Evolutionary conservation across 495 filamentous ascomycete species (phyloP).

Genomic region (Sabuloglossum arenarium): DNA sequence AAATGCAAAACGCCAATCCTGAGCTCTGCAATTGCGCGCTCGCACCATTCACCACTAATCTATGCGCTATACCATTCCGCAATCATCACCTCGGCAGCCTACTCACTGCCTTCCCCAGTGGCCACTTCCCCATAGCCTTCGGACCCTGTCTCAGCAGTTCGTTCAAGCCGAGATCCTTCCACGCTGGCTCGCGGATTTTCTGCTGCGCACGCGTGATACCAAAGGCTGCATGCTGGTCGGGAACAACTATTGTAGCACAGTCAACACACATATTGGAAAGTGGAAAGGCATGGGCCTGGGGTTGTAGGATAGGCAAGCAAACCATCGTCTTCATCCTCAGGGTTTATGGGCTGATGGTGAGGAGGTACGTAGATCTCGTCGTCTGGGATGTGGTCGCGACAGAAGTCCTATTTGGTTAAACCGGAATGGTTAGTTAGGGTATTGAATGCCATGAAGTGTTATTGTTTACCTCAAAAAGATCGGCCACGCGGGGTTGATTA

Average conservation of each 20-base stretch:
- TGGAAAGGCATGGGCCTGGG: background rate
- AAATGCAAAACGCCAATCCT: background rate
- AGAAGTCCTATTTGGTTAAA: conserved; percentile 42
- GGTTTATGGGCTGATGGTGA: conserved; percentile 81
- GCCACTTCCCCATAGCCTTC: background rate
- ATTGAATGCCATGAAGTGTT: background rate
- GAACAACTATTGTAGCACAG: conserved; percentile 32
- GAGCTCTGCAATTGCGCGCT: background rate
- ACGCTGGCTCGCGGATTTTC: conserved; percentile 45
- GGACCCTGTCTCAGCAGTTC: conserved; percentile 45
- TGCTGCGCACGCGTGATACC: conserved; percentile 78
- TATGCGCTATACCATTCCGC: background rate
- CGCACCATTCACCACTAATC: background rate
- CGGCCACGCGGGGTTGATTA: conserved; percentile 54
- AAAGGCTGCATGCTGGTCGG: conserved; percentile 93
- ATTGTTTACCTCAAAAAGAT: conserved; percentile 54
- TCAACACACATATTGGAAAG: background rate
- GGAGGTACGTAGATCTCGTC: conserved; percentile 77
- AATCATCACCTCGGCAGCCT: conserved; percentile 4
- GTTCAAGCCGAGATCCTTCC: conserved; percentile 69
- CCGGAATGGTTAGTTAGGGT: background rate
- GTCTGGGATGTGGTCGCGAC: conserved; percentile 40
- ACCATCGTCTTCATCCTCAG: conserved; percentile 88
- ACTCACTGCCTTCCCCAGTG: background rate
- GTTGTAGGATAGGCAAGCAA: background rate